Conservation (phyloP, 2,329 filamentous ascomycete species). For the Fusarium euwallaceae region DNA sequence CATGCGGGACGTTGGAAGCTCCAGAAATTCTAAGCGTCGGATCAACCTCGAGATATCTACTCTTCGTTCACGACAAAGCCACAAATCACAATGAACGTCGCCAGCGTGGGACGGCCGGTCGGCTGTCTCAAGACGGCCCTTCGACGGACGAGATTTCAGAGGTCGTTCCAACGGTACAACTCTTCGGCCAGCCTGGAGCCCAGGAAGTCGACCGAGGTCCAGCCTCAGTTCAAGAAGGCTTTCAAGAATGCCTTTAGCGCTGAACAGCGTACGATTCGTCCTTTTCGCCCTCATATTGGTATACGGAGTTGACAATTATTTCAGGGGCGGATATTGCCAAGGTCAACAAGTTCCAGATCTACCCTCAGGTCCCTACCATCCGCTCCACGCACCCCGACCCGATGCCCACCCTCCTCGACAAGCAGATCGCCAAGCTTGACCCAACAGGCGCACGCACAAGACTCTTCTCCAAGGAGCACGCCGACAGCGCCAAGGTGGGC, state of each 20-base stretch:
- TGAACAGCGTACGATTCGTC: conserved; percentile 52
- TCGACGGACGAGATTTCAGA: conserved; percentile 68
- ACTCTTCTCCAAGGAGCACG: conserved; percentile 83
- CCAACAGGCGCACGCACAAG: conserved; percentile 84
- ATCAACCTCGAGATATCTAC: conserved; percentile 34
- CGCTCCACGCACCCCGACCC: conserved; percentile 73
- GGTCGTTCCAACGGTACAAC: conserved; percentile 60
- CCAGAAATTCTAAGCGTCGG: conserved; percentile 45
- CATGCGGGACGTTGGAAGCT: conserved; percentile 33
- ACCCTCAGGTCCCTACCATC: conserved; percentile 68
- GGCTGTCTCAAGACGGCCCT: conserved; percentile 77
- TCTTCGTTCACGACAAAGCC: conserved; percentile 37
- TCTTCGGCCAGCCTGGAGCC: conserved; percentile 54
- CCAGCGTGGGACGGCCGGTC: conserved; percentile 73
- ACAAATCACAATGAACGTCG: conserved; percentile 68
- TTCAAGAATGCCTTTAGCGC: conserved; percentile 45
- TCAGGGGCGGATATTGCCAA: conserved; percentile 53
- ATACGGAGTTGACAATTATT: conserved; percentile 24
- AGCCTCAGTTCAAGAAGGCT: conserved; percentile 25
- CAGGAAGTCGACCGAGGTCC: conserved; percentile 26
- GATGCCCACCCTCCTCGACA: conserved; percentile 73
- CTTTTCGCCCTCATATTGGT: neutral
- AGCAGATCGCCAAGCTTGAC: conserved; percentile 83
- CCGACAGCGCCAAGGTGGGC: conserved; percentile 83
- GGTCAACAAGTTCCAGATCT: conserved; percentile 62